Evolutionary conservation across 2,329 filamentous ascomycete species (phyloP).

Genomic region (Parascedosporium putredinis): DNA sequence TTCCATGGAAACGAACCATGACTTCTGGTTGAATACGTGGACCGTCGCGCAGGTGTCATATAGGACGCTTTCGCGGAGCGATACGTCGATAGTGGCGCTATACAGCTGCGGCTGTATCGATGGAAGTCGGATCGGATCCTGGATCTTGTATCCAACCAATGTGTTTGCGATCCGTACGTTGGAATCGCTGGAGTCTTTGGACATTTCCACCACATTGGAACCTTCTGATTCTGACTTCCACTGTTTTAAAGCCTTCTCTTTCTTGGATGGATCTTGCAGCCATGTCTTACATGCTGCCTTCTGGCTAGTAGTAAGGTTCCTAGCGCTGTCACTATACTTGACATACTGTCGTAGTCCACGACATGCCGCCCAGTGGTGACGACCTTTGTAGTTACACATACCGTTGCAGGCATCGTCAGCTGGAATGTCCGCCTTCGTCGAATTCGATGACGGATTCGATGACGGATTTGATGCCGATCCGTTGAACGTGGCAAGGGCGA

Average conservation of each 20-base stretch:
- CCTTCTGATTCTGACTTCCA: background rate
- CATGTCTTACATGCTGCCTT: background rate
- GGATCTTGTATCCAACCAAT: too few relatives aligned
- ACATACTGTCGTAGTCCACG: background rate
- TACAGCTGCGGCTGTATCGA: background rate
- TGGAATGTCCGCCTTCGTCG: too few relatives aligned
- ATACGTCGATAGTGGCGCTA: background rate
- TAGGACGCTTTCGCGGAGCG: background rate
- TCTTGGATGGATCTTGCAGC: background rate
- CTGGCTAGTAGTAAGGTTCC: background rate
- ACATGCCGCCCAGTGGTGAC: background rate
- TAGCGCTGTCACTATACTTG: background rate
- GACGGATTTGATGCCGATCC: background rate
- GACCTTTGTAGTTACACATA: background rate
- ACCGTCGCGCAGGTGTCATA: background rate
- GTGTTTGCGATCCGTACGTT: background rate
- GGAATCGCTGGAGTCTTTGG: background rate
- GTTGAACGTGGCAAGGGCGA: background rate
- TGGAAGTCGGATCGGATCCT: too few relatives aligned
- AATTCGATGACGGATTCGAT: too few relatives aligned
- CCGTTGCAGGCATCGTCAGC: background rate
- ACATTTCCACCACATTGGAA: background rate
- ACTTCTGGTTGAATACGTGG: background rate
- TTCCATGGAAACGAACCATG: background rate
- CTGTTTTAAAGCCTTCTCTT: background rate